These are phyloP conservation scores for Exutisphaerella laricina DNA, from an alignment of 2,329 filamentous ascomycete genomes.

Conservation along the genomic window DNA sequence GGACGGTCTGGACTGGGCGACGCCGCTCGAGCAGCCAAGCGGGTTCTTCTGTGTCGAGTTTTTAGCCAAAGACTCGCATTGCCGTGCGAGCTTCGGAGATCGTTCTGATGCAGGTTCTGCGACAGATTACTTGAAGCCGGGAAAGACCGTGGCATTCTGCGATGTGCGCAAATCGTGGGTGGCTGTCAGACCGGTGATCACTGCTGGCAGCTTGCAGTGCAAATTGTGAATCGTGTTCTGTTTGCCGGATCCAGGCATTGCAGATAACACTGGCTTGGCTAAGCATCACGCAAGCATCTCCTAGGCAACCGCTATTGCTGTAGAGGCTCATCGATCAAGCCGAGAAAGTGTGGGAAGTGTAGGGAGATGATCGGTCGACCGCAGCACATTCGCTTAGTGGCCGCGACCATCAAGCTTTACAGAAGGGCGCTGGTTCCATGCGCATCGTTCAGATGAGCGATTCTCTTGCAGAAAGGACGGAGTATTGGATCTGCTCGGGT, in stretches of 20 bases:
- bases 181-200: neutral
- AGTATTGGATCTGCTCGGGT: neutral
- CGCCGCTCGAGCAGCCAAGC: neutral
- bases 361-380: neutral
- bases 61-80: neutral
- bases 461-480: neutral
- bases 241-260: neutral
- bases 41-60: neutral
- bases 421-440: neutral
- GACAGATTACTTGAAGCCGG: neutral
- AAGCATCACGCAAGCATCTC: neutral
- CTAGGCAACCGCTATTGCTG: neutral
- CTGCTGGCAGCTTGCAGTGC: neutral
- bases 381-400: neutral
- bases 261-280: neutral
- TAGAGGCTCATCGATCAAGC: neutral
- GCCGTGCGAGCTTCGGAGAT: neutral
- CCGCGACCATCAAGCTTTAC: neutral
- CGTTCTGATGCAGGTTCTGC: neutral
- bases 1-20: neutral
- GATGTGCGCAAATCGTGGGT: neutral
- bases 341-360: neutral
- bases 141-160: neutral
- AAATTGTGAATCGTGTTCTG: no score
- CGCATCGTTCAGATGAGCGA: neutral